phyloP scores from a whole-genome alignment of 192 early-diverging fungal species.

The Phycomyces nitens region DNA sequence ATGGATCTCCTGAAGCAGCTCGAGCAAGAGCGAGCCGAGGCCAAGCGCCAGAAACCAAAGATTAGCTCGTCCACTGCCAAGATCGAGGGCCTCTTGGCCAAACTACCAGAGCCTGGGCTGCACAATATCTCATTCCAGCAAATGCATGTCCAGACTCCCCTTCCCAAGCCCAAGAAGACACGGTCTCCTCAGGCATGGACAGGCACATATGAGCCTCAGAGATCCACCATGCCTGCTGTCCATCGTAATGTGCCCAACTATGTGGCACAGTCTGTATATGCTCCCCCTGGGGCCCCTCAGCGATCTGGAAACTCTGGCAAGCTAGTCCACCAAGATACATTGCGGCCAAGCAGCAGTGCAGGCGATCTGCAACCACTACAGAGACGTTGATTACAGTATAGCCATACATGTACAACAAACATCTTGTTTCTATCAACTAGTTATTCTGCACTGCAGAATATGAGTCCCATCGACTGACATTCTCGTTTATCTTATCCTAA shows the following conservation, averaged over 20 bases:
- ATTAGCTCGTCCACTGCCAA: slow-evolving; percentile 17
- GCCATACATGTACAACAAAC: too few species aligned
- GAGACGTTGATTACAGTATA: background rate
- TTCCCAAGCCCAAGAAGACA: background rate
- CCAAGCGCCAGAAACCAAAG: slow-evolving; percentile 17
- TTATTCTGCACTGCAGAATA: too few species aligned
- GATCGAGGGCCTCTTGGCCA: slow-evolving; percentile 30
- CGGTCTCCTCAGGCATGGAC: background rate
- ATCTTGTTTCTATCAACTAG: background rate
- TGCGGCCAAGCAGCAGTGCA: background rate
- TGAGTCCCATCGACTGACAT: too few species aligned
- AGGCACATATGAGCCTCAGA: background rate
- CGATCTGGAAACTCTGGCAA: background rate
- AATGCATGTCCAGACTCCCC: slow-evolving; percentile 12
- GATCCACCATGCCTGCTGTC: background rate
- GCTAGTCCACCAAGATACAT: background rate
- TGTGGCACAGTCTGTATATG: background rate
- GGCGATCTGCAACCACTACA: background rate
- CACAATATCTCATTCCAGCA: slow-evolving; percentile 34
- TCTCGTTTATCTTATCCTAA: too few species aligned
- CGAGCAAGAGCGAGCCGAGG: slow-evolving; percentile 27
- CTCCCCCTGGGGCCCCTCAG: background rate
- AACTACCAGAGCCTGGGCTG: slow-evolving; percentile 29
- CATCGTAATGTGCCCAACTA: background rate
- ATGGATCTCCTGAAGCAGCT: slow-evolving; percentile 33